Evolutionary conservation across 2,329 filamentous ascomycete species (phyloP), one percentile per base, ranked within the genome.

Genomic region (Cladosporium sp.): DNA sequence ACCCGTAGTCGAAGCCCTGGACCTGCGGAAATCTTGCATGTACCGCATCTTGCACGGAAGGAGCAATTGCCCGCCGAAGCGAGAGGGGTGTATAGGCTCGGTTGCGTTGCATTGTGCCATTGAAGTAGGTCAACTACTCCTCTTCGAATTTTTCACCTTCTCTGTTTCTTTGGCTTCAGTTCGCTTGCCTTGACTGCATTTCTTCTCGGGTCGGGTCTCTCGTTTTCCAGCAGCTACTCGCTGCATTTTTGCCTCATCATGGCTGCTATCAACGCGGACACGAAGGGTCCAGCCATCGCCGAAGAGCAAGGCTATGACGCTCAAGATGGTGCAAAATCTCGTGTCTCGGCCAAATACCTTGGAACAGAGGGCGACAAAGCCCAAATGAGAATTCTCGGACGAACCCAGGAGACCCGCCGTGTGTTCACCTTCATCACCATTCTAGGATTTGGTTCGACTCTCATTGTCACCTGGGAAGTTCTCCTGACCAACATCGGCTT

Each of bases 391-490:
- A 51, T 59, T 11, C 57, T 65, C 8, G 63, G 63, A 14, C 38
- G 63, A 36, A 65, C 44, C 8, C 63, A 65, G 12, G 63, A 65
- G 28, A 65, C 63, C 4, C 66, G 72, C 66, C 72, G 74, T 30
- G 74, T 71, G 55, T 75, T 75, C 66, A 71, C 65, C 28, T 72
- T 75, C 64, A 68, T 74, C 26, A 71, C 69, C 18, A 75, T 74
- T 59, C 67, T 74, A 6, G 74, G 74, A 21, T 76, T 76, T 58
- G 70, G 68, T 8, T 72, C 67, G 41, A 75, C 73, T 0, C 64
- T 76, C 21, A 73, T 77, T 52, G 67, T 69, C 28, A 72, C 70
- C n/a, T 76, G 74, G 74, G 73, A 76, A 64, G 67, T 69, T 30
- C 58, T 73, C 15, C 65, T 75, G 11, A 64, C 64, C 24, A 62